Conservation (phyloP, 306 rosid genomes). For the Erythrophleum fordii region DNA sequence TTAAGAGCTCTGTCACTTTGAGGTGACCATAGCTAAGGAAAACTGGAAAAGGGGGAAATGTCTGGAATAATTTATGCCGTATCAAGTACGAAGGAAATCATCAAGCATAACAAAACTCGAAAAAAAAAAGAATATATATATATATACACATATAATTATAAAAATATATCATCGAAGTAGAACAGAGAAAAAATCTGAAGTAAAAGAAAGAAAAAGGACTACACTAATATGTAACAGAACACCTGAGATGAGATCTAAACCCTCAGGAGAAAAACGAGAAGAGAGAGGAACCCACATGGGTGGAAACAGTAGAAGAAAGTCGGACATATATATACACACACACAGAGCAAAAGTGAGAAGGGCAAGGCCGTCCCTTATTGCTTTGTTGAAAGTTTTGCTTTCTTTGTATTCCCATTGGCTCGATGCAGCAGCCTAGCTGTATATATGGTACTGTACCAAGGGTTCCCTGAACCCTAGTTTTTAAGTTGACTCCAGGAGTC, state of each 20-base stretch:
- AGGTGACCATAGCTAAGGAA: not conserved
- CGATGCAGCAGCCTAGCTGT: slow-evolving; percentile 55
- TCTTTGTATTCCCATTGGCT: slow-evolving; percentile 45
- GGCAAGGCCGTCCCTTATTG: not conserved
- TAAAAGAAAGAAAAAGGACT: not conserved
- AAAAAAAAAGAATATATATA: slow-evolving; percentile 6
- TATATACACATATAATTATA: not conserved
- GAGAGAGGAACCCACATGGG: slow-evolving; percentile 32
- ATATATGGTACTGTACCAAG: slow-evolving; percentile 36
- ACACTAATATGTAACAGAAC: not conserved
- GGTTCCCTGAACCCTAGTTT: slow-evolving; percentile 48
- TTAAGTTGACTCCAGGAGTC: slow-evolving; percentile 16
- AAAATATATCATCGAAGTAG: not conserved
- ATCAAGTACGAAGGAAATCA: not conserved
- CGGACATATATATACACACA: not conserved
- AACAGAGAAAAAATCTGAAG: not conserved
- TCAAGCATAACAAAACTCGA: not conserved
- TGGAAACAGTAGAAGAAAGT: slow-evolving; percentile 31
- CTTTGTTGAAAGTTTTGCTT: slow-evolving; percentile 24
- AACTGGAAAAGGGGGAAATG: not conserved
- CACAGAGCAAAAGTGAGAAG: not conserved
- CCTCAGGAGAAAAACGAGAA: slow-evolving; percentile 4
- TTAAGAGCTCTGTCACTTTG: not conserved
- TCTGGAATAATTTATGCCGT: not conserved
- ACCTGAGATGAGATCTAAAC: slow-evolving; percentile 47